Evolutionary conservation across 495 filamentous ascomycete genomes (phyloP).

Genomic region (Choiromyces venosus): DNA sequence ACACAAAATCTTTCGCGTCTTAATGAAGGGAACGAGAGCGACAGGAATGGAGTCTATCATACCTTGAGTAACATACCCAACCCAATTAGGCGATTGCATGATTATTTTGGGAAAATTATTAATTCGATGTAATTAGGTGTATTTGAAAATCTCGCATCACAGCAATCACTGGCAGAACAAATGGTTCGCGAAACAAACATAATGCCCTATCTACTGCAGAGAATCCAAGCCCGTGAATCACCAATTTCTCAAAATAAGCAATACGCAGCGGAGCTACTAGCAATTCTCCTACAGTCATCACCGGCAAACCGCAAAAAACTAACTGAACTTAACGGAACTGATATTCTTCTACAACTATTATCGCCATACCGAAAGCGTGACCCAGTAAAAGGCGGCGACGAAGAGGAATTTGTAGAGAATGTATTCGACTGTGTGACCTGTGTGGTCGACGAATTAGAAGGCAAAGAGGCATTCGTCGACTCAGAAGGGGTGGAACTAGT

Average conservation of each 20-base stretch:
- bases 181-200: constrained; percentile 63
- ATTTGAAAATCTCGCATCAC: constrained; percentile 78
- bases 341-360: constrained; percentile 73
- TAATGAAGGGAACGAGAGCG: constrained; percentile 71
- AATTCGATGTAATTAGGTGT: constrained; percentile 49
- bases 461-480: constrained; percentile 78
- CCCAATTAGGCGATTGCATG: background rate
- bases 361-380: constrained; percentile 86
- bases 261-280: constrained; percentile 85
- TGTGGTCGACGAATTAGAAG: constrained; percentile 65
- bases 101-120: background rate
- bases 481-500: constrained; percentile 88
- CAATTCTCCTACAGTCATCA: constrained; percentile 74
- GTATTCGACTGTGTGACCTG: constrained; percentile 79
- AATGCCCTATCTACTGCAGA: constrained; percentile 67
- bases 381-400: constrained; percentile 76
- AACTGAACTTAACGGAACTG: constrained; percentile 64
- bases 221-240: constrained; percentile 60
- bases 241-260: constrained; percentile 81
- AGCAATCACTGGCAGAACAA: constrained; percentile 58
- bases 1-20: constrained; percentile 76
- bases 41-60: constrained; percentile 80
- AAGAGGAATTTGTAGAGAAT: constrained; percentile 93
- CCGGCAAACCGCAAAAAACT: constrained; percentile 58
- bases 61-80: constrained; percentile 54